Evolutionary conservation across 768 basidiomycete species (phyloP), one percentile per base, ranked within the genome.

Genomic region (Favolaschia claudopus): DNA sequence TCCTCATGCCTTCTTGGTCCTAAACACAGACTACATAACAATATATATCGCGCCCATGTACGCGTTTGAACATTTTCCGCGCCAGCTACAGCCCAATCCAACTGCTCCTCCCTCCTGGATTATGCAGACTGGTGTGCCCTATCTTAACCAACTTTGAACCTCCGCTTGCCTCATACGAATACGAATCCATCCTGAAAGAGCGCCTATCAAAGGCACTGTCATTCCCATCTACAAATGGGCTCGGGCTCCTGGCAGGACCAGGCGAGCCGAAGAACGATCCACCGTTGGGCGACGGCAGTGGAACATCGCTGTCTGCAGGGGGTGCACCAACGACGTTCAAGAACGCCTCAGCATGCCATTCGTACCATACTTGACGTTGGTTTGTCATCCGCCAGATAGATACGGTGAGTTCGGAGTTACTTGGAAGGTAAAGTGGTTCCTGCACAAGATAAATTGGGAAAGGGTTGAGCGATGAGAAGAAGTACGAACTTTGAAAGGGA

Each of bases 261-360:
- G 47, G 38, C 50, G 58, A 37, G 10, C 56, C 50, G 31, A 56
- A 48, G 32, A 64, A 62, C 7, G 64, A 39, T 63, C 69, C 22
- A 66, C 70, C 10, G 37, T 50, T 31, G 53, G 57, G 17, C 65
- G 47, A 62, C 52, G 29, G 67, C 37, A 43, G 68, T 39, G 73
- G 39, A 7, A 72, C 68, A 10, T 77, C 74, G 59, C 69, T 72
- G 31, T 71, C 70, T 15, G 72, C 57, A 6, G 72, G 69, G 22
- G 74, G 53, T 32, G 70, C 68, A 36, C 72, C 73, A 31, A 84
- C 79, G 17, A 89, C 78, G 5, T 91, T 85, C 49, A 99, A 78
- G 77, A 93, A 99, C 17, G 94, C 89, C 69, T 98, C 96, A 0
- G 95, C 95, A 69, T 91, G 89, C 97, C 97, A 99, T 75, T 99